phyloP scores from a whole-genome alignment of 768 basidiomycete genomes.

The Asterophora lycoperdoides region DNA sequence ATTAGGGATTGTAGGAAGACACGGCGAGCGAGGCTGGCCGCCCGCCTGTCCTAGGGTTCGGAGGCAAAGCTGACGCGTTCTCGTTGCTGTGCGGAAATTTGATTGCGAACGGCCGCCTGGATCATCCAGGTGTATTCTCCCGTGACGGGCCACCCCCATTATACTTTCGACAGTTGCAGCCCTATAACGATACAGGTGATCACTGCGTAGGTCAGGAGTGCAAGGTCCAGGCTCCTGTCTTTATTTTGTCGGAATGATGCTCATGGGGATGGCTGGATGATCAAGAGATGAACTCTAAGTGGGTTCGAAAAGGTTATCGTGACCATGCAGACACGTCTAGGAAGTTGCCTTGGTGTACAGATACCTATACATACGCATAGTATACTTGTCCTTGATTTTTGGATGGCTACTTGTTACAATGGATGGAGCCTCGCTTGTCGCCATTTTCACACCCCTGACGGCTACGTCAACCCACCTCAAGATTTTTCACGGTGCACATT shows the following conservation, averaged over 20 bases:
- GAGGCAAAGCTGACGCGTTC: constrained; percentile 37
- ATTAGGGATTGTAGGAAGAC: constrained; percentile 20
- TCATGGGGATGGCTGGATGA: background rate
- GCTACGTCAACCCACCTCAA: background rate
- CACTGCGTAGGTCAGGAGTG: background rate
- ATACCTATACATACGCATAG: background rate
- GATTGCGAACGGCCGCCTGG: constrained; percentile 36
- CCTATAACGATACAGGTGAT: constrained; percentile 37
- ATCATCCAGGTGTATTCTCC: constrained; percentile 42
- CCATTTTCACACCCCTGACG: background rate
- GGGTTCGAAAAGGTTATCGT: no score
- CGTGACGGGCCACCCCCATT: constrained; percentile 39
- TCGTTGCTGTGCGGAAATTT: constrained; percentile 40
- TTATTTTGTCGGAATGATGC: no score
- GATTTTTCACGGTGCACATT: no score
- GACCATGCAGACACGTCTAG: background rate
- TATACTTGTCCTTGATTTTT: background rate
- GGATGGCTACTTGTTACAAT: background rate
- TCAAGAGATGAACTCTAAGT: no score
- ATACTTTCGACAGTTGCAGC: constrained; percentile 33
- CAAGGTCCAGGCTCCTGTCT: no score
- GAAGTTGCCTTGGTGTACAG: background rate
- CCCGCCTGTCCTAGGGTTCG: constrained; percentile 23
- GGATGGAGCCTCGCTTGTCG: background rate
- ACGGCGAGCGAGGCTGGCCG: constrained; percentile 22